Evolutionary conservation across 495 filamentous ascomycete species (phyloP).

Genomic region (Elasticomyces elasticus): DNA sequence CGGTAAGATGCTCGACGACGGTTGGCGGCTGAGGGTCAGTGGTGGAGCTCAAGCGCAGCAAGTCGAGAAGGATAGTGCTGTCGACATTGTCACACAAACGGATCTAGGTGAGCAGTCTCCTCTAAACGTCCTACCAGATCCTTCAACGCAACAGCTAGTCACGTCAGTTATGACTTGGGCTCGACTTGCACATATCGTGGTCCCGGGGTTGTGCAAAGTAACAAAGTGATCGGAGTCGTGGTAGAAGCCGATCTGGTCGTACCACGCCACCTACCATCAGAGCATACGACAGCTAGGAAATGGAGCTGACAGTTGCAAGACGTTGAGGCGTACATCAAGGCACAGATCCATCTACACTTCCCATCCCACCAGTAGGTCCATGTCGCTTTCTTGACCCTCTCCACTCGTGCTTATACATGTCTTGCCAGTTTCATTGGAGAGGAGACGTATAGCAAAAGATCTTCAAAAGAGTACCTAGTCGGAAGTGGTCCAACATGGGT

Average conservation of each 20-base stretch:
- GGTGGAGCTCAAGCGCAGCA: slow-evolving; percentile 26
- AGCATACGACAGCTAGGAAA: no score
- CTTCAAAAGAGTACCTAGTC: slow-evolving; percentile 52
- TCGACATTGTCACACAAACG: slow-evolving; percentile 63
- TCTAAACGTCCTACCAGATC: no score
- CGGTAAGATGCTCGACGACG: slow-evolving; percentile 48
- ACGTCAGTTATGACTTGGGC: no score
- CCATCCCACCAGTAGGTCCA: slow-evolving; percentile 46
- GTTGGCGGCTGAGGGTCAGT: slow-evolving; percentile 38
- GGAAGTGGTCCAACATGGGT: slow-evolving; percentile 54
- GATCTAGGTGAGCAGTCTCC: slow-evolving; percentile 47
- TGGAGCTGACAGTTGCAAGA: slow-evolving; percentile 33
- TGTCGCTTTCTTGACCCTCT: background rate
- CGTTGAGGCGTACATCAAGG: slow-evolving; percentile 55
- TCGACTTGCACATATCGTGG: background rate
- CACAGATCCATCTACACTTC: slow-evolving; percentile 44
- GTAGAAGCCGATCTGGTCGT: background rate
- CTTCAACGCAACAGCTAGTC: no score
- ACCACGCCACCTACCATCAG: no score
- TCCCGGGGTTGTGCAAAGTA: background rate
- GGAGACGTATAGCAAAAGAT: slow-evolving; percentile 54
- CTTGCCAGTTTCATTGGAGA: slow-evolving; percentile 55
- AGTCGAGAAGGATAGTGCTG: slow-evolving; percentile 53
- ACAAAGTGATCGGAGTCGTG: background rate
- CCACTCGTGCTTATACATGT: background rate